Conservation (phyloP, 1,284 basidiomycete genomes). For the Chalciporus sp. region DNA sequence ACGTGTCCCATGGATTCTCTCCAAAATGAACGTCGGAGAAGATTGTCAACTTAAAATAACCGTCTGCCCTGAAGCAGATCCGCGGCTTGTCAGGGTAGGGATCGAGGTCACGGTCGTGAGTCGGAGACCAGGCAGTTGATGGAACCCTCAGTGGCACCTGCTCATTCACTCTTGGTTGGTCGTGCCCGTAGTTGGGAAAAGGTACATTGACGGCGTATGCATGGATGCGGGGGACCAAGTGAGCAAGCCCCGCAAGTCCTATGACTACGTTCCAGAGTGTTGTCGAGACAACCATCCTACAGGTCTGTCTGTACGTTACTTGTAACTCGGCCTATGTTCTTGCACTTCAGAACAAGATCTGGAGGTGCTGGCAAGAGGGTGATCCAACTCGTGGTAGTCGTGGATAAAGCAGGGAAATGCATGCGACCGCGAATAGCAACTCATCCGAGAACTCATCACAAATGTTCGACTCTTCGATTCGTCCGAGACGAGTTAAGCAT, state of each 20-base stretch:
- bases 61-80: slow-evolving; percentile 49
- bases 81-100: slow-evolving; percentile 54
- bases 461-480: no score
- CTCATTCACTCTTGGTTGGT: not conserved
- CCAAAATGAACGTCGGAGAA: slow-evolving; percentile 72
- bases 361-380: not conserved
- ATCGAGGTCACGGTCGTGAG: slow-evolving; percentile 26
- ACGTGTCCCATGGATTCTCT: slow-evolving; percentile 67
- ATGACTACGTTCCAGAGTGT: slow-evolving; percentile 2
- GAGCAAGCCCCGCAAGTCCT: not conserved
- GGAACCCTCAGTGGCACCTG: not conserved
- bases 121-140: not conserved
- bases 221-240: slow-evolving; percentile 8
- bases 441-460: no score
- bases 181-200: not conserved
- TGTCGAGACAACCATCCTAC: not conserved
- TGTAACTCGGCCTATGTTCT: not conserved
- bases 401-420: no score
- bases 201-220: slow-evolving; percentile 17
- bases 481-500: no score
- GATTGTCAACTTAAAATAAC: slow-evolving; percentile 66
- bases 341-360: not conserved
- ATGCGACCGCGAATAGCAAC: no score
- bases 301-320: not conserved
- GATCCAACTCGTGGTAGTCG: no score